These are phyloP conservation scores for Kwoniella newhampshirensis DNA, from an alignment of 768 basidiomycete species.

Conservation along the genomic window DNA sequence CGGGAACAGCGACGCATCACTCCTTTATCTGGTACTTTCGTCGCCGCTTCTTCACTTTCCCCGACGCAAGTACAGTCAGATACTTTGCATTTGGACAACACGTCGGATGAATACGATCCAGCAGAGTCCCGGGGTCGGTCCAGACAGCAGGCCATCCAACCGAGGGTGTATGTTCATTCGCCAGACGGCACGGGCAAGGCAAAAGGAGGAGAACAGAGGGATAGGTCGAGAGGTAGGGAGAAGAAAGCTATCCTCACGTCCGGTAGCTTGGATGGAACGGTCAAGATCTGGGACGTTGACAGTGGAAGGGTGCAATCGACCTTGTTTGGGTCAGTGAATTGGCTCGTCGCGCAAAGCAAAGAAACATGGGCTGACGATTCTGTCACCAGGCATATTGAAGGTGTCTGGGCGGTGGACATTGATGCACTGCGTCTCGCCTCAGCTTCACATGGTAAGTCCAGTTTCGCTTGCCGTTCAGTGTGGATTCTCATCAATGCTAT, in stretches of 20 bases:
- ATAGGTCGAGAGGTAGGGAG: conserved; percentile 19
- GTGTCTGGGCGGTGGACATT: conserved; percentile 92
- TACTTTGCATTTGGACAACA: conserved; percentile 6
- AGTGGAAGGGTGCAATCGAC: conserved; percentile 73
- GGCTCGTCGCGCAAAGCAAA: not conserved
- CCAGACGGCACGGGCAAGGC: conserved; percentile 5
- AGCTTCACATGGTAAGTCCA: conserved; percentile 75
- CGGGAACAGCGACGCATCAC: conserved; percentile 20
- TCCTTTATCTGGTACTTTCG: conserved; percentile 7
- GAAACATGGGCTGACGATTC: not conserved
- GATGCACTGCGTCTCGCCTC: conserved; percentile 89
- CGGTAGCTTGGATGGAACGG: conserved; percentile 89
- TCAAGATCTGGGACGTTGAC: conserved; percentile 94
- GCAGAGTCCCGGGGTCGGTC: conserved; percentile 15
- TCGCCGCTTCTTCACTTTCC: conserved; percentile 13
- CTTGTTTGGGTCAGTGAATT: conserved; percentile 67
- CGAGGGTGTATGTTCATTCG: conserved; percentile 35
- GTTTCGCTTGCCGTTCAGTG: not conserved
- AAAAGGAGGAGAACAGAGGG: conserved; percentile 2
- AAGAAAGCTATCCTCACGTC: conserved; percentile 68
- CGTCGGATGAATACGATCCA: conserved; percentile 37
- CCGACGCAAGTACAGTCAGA: conserved; percentile 9
- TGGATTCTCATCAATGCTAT: conserved; percentile 3
- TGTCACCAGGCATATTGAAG: conserved; percentile 71
- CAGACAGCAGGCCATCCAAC: conserved; percentile 22